These are phyloP conservation scores for Groenewaldozyma tartarivorans DNA, from an alignment of 805 yeast species.

Conservation along the genomic window DNA sequence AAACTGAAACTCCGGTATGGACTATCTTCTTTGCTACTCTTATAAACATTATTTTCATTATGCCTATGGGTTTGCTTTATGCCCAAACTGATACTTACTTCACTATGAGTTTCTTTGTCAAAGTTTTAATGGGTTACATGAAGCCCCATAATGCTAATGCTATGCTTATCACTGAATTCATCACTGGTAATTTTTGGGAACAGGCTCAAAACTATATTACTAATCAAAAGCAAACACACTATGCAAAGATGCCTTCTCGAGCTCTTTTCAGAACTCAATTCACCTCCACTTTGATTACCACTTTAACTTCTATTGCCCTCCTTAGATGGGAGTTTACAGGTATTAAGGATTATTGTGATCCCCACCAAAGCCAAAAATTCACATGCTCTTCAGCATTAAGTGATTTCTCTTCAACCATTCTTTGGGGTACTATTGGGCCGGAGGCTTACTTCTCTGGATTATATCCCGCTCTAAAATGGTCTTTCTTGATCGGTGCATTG, in stretches of 20 bases:
- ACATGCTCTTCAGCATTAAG: slow-evolving; percentile 31
- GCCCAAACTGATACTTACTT: slow-evolving; percentile 50
- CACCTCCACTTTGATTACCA: slow-evolving; percentile 19
- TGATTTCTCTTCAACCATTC: slow-evolving; percentile 38
- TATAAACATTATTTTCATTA: slow-evolving; percentile 45
- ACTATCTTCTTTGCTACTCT: slow-evolving; percentile 39
- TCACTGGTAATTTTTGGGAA: slow-evolving; percentile 20
- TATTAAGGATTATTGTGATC: slow-evolving; percentile 21
- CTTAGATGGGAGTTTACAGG: slow-evolving; percentile 26
- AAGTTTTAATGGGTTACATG: slow-evolving; percentile 54
- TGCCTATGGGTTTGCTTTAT: slow-evolving; percentile 53
- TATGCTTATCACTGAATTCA: slow-evolving; percentile 19
- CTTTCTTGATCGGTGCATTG: slow-evolving; percentile 35
- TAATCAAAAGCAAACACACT: slow-evolving; percentile 52
- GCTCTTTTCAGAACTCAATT: slow-evolving; percentile 16
- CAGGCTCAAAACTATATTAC: slow-evolving; percentile 34
- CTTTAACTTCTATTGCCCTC: slow-evolving; percentile 21
- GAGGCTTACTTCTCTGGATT: slow-evolving; percentile 35
- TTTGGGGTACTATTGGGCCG: slow-evolving; percentile 39
- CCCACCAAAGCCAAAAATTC: slow-evolving; percentile 25
- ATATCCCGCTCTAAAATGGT: slow-evolving; percentile 38
- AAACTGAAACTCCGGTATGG: slow-evolving; percentile 32
- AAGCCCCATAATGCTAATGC: slow-evolving; percentile 40
- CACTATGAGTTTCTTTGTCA: slow-evolving; percentile 52
- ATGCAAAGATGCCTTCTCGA: slow-evolving; percentile 48